Conservation (phyloP, 768 basidiomycete genomes). For the Paxillus ammoniavirescens region DNA sequence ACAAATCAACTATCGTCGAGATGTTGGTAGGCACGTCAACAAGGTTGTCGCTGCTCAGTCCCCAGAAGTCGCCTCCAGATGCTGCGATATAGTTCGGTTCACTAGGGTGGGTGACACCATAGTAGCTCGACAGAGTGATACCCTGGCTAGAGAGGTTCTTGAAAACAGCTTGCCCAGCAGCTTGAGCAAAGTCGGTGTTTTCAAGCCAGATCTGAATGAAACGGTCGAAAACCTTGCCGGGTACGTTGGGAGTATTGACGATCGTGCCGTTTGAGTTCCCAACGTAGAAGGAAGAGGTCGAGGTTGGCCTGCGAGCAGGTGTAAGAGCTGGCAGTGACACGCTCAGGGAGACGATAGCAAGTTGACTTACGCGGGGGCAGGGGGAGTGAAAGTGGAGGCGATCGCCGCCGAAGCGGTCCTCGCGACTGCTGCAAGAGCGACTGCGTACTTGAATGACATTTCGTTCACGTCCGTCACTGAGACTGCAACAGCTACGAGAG, state of each 20-base stretch:
- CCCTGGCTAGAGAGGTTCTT: conserved; percentile 47
- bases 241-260: conserved; percentile 34
- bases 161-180: conserved; percentile 28
- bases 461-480: neutral
- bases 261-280: conserved; percentile 44
- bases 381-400: conserved; percentile 27
- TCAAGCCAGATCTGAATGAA: conserved; percentile 62
- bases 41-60: conserved; percentile 40
- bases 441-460: conserved; percentile 14
- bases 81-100: conserved; percentile 57
- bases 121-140: conserved; percentile 45
- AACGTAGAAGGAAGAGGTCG: conserved; percentile 38
- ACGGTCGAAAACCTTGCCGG: conserved; percentile 45
- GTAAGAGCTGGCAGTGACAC: neutral
- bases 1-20: conserved; percentile 57
- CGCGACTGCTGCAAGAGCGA: conserved; percentile 14
- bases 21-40: conserved; percentile 41
- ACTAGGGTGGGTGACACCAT: conserved; percentile 55
- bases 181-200: conserved; percentile 52
- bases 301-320: conserved; percentile 22
- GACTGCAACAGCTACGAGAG: neutral
- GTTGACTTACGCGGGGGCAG: conserved; percentile 25
- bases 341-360: neutral
- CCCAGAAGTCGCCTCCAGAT: conserved; percentile 54
- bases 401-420: conserved; percentile 21